These are phyloP conservation scores for Stellera chamaejasme DNA, from an alignment of 345 rosid genomes.

Conservation along the genomic window DNA sequence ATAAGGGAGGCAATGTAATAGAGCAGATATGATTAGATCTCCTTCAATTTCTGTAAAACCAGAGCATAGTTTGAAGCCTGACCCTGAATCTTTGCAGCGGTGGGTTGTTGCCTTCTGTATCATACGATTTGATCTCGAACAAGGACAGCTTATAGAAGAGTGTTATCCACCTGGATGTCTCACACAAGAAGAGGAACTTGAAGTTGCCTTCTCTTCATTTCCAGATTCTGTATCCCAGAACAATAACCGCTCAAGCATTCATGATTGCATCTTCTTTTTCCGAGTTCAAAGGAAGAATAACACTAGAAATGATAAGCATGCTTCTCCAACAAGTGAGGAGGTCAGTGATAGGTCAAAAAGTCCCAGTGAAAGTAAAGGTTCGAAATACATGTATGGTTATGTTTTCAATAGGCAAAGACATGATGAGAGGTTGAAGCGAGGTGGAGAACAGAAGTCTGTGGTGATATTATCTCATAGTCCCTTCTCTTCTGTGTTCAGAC, in stretches of 20 bases:
- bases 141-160: conserved; percentile 92
- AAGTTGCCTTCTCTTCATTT: conserved; percentile 86
- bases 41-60: conserved; percentile 76
- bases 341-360: conserved; percentile 10
- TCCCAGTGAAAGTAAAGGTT: conserved; percentile 11
- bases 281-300: conserved; percentile 56
- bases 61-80: conserved; percentile 51
- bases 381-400: conserved; percentile 68
- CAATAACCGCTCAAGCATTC: conserved; percentile 84
- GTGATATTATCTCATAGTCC: conserved; percentile 83
- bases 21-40: conserved; percentile 71
- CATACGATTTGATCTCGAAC: conserved; percentile 92
- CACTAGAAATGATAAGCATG: conserved; percentile 20
- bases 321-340: conserved; percentile 23
- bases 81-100: conserved; percentile 55
- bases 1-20: conserved; percentile 17
- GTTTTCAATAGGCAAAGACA: conserved; percentile 95
- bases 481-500: conserved; percentile 76
- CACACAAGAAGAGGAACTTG: conserved; percentile 77
- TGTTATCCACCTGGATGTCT: conserved; percentile 71
- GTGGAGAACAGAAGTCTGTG: conserved; percentile 95
- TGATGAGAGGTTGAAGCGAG: conserved; percentile 89
- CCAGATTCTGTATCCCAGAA: conserved; percentile 93
- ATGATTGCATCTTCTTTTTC: conserved; percentile 96
- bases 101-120: conserved; percentile 87